Evolutionary conservation across 306 rosid species (phyloP), one percentile per base, ranked within the genome.

Genomic region (Trifolium dubium): DNA sequence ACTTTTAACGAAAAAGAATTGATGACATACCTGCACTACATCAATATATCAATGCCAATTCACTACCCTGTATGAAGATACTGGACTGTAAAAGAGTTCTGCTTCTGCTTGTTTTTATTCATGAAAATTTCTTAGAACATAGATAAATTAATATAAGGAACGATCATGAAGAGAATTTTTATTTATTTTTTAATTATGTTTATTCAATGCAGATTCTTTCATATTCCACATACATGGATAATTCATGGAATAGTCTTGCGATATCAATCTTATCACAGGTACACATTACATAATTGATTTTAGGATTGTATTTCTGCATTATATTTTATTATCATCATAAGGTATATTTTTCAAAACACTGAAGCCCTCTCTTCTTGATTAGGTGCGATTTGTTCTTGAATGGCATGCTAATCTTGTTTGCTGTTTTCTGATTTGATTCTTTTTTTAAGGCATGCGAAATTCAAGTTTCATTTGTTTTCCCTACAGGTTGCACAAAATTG

Each of bases 241-340:
- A 73, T 70, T 82, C 92, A 18, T 94, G 97, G 96, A 86, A 85
- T 77, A 84, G 91, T 77, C 97, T 88, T 55, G 89, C 96, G 5
- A 64, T 85, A 53, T 87, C 90, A 69, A 85, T 89, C 69, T 74
- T 94, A 77, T 85, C 91, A 81, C 89, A 94, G 97, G 98, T 94
- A 88, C 51, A 67, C 31, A 35, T 64, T 73, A 19, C 56, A 69
- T 9, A 63, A 55, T 41, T 55, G 69, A 68, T 62, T 30, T 76
- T 51, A 60, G 77, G 54, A 67, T 70, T 74, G 28, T 78, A 28
- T 54, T 47, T 50, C 67, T 40, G 50, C 46, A 40, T 77, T 56
- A 13, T 77, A 37, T 69, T 81, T 69, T 58, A 55, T 10, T 68
- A 54, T 61, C 73, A 28, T 59, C 46, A 35, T 9, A 37, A 5